Conservation (phyloP, 2,329 filamentous ascomycete genomes). For the Metarhizium robertsii region DNA sequence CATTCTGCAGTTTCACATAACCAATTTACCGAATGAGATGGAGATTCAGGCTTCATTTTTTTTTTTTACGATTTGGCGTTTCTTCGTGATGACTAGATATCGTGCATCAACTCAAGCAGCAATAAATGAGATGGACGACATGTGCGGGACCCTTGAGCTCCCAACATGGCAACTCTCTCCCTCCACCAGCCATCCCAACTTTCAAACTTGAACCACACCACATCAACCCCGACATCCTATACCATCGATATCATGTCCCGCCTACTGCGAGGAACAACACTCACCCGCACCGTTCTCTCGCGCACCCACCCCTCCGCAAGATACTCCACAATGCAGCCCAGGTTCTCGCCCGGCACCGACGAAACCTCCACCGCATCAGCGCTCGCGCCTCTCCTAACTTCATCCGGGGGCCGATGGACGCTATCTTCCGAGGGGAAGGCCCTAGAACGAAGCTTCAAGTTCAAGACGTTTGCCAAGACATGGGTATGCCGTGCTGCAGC, state of each 20-base stretch:
- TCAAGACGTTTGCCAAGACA: conserved; percentile 56
- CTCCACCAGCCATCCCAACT: not conserved
- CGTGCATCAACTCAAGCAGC: too few relatives aligned
- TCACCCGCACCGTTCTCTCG: not conserved
- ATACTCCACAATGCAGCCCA: conserved; percentile 18
- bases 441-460: conserved; percentile 51
- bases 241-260: conserved; percentile 4
- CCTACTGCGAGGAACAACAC: not conserved
- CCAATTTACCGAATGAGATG: too few relatives aligned
- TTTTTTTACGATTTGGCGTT: too few relatives aligned
- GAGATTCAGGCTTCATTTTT: too few relatives aligned
- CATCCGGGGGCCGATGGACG: conserved; percentile 37
- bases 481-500: conserved; percentile 38
- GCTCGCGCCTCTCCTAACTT: conserved; percentile 30
- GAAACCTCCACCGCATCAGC: conserved; percentile 23
- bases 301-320: not conserved
- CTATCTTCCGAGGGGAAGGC: conserved; percentile 42
- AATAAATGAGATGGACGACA: too few relatives aligned
- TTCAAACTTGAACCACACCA: not conserved
- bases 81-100: too few relatives aligned
- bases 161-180: not conserved
- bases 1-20: too few relatives aligned
- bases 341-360: conserved; percentile 39
- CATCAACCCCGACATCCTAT: not conserved
- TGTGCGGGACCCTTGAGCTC: not conserved